phyloP scores from a whole-genome alignment of 192 early-diverging fungal species.

The Haplosporangium gracile region DNA sequence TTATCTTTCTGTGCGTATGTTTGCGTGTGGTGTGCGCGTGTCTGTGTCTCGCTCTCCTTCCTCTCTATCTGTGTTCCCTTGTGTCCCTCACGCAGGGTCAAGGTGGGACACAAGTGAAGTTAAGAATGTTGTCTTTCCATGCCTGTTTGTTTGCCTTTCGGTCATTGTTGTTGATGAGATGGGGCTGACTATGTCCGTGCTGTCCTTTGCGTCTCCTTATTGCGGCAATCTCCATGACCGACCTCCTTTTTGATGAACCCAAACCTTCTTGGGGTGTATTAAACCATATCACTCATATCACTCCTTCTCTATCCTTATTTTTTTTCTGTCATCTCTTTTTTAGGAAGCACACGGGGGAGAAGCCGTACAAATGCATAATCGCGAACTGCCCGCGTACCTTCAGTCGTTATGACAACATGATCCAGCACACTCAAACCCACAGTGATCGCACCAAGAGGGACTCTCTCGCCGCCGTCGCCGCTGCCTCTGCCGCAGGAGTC shows the following conservation, averaged over 20 bases:
- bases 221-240: background rate
- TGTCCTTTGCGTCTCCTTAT: background rate
- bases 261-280: background rate
- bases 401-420: slow-evolving; percentile 82
- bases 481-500: background rate
- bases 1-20: background rate
- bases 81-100: slow-evolving; percentile 8
- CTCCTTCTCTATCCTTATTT: background rate
- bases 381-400: slow-evolving; percentile 69
- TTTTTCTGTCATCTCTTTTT: background rate
- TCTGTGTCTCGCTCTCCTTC: background rate
- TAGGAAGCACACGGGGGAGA: slow-evolving; percentile 61
- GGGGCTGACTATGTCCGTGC: background rate
- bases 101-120: background rate
- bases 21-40: background rate
- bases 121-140: slow-evolving; percentile 11
- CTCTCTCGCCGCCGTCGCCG: slow-evolving; percentile 22
- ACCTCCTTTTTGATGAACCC: background rate
- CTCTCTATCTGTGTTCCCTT: background rate
- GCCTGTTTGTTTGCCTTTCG: background rate
- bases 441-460: slow-evolving; percentile 47
- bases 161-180: slow-evolving; percentile 1
- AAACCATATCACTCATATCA: background rate
- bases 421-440: slow-evolving; percentile 78
- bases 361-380: slow-evolving; percentile 73